Evolutionary conservation across 495 filamentous ascomycete species (phyloP), one percentile per base, ranked within the genome.

Genomic region (Xylaria sp.): DNA sequence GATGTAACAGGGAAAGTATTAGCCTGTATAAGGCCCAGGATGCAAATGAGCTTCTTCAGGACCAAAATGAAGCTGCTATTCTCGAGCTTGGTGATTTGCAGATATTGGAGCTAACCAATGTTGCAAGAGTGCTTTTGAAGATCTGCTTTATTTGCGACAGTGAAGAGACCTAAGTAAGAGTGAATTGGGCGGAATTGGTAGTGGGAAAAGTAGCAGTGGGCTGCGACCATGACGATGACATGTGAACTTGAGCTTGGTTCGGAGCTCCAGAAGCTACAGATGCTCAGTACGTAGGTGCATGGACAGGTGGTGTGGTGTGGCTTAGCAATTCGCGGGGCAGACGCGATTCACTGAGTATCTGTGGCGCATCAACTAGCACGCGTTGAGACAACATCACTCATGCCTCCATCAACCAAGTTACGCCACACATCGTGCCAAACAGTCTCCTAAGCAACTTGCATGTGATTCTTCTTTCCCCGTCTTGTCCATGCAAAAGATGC

Each of bases 401-500:
- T 43, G 12, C 19, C n/a, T 43, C 21, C 21, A 44, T 33, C 41
- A 63, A 43, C 8, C 24, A 24, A 53, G 9, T 46, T 66, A 19
- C 63, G 63, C 63, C 63, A 66, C 63, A 66, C 9, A n/a, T 66
- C 9, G 8, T 19, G 48, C 15, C 33, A 12, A 29, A 46, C 43
- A 50, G 0, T 15, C 35, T 46, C 21, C 24, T 19, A 19, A 35
- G 14, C 15, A 31, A 31, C 58, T 37, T 37, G 14, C 50, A 40
- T 31, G 5, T 33, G 6, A 21, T 61, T 43, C 35, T 37, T 59
- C 67, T 52, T 24, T 31, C 29, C 37, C 15, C 6, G 11, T 55
- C 35, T 37, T 64, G 40, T 65, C 15, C 35, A 2, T 37, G 26
- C 72, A 70, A 68, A 78, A 71, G 73, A 75, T 71, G 69, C 41